Evolutionary conservation across 176 grass and related monocot species (phyloP).

Genomic region (Pontederia paniculata): DNA sequence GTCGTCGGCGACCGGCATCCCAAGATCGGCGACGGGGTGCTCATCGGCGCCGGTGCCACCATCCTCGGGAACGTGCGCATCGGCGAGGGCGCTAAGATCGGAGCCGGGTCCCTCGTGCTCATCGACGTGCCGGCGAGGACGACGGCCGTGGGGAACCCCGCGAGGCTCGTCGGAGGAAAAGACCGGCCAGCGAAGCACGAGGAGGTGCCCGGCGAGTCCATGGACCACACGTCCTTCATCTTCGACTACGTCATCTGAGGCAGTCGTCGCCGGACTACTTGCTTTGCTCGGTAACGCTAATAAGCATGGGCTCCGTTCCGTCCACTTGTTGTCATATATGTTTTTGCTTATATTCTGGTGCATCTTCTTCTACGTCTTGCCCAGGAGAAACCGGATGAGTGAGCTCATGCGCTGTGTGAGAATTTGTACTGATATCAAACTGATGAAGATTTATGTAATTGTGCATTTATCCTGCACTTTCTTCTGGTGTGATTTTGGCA

Average conservation of each 20-base stretch:
- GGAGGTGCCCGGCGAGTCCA: slow-evolving; percentile 65
- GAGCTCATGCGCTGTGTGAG: too few species aligned
- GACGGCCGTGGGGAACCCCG: slow-evolving; percentile 80
- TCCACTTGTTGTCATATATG: too few species aligned
- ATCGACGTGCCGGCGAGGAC: slow-evolving; percentile 61
- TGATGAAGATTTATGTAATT: too few species aligned
- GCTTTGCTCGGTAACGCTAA: too few species aligned
- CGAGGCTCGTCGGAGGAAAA: slow-evolving; percentile 53
- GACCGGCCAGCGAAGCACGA: slow-evolving; percentile 33
- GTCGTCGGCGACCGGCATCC: slow-evolving; percentile 81
- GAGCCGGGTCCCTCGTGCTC: slow-evolving; percentile 77
- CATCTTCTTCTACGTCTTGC: too few species aligned
- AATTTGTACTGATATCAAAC: too few species aligned
- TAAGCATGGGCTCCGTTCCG: too few species aligned
- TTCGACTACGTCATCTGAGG: slow-evolving; percentile 66
- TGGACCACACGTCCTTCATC: slow-evolving; percentile 96
- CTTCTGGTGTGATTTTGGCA: too few species aligned
- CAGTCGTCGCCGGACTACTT: too few species aligned
- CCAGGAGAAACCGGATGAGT: too few species aligned
- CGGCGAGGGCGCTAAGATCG: slow-evolving; percentile 83
- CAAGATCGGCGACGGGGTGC: slow-evolving; percentile 74
- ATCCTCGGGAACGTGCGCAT: slow-evolving; percentile 81
- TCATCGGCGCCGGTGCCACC: slow-evolving; percentile 89
- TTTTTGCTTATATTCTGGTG: too few species aligned
- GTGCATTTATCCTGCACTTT: too few species aligned